Evolutionary conservation across 148 eudicot species (phyloP), one percentile per base, ranked within the genome.

Genomic region (Camellia sinensis): DNA sequence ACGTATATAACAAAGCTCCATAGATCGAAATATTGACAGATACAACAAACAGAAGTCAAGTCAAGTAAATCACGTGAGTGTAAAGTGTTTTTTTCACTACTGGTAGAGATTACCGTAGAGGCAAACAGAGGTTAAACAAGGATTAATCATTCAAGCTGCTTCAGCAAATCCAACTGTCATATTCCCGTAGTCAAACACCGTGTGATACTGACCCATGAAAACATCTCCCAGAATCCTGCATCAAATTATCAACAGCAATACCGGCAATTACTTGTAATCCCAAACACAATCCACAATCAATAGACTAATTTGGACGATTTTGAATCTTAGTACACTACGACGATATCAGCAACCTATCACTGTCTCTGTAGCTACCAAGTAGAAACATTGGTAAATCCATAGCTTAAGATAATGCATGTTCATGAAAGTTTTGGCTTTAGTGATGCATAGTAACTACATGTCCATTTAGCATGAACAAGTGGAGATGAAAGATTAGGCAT

Each of bases 201-300:
- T 92, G 89, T 91, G 97, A 72, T 87, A 92, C 46, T 75, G 82
- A 7, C 92, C 94, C 94, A 91, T 91, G 87, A 92, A 91, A 69
- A 92, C 78, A 80, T 92, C 97, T 57, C 97, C 97, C 89, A 92
- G 77, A 73, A 92, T 91, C 97, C 94, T 91, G 91, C 83, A 82
- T 21, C 79, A 69, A 18, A 56, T 57, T 6, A 71, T 15, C 5
- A 73, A 37, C 57, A 54, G 21, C 14, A 71, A 71, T 60, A 2
- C 3, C 3, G n/a, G 13, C 18, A 44, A 11, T 56, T 72, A 48
- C 50, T 46, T 10, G 3, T 7, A 54, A 14, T 44, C 40, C 4
- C 43, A n/a, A 79, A 63, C 54, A 29, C 48, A 5, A 64, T 40
- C 14, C 18, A 74, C 18, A 29, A 11, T 3, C 67, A 10, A 63